Evolutionary conservation across 352 stramenopile species (phyloP), one percentile per base, ranked within the genome.

Genomic region (Phytophthora colocasiae): DNA sequence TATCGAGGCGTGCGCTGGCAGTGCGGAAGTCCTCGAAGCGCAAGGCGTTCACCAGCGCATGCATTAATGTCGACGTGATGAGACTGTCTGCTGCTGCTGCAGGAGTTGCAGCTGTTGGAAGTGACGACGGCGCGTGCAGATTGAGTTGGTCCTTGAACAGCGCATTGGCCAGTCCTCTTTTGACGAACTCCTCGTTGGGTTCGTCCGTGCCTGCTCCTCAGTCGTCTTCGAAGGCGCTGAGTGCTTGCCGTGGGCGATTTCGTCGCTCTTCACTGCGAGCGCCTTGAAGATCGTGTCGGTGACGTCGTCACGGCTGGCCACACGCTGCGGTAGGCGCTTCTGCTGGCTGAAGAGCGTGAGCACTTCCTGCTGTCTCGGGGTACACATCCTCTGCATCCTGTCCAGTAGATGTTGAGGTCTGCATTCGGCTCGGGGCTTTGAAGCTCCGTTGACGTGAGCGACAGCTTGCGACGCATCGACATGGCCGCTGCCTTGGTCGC

Each of bases 21-120:
- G 82, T 92, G n/a, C 88, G 88, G 58, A 91, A 94, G 63, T 96
- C 87, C 63, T 96, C 87, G 44, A 94, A 96, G 39, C 87, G 87
- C 65, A 94, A 71, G 15, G 89, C 85, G 5, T 75, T 92, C 29
- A 96, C 84, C 1, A 96, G 80, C 38, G 83, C 82, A 57, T 96
- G 87, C 49, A 96, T 73, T 49, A 96, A 90, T 29, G 66, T 56
- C 0, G 86, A 76, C 12, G 84, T 91, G 62, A 96, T 84, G 58
- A 93, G 89, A 9, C 77, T 80, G n/a, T 96, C 83, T 4, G 69
- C 61, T 79, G 75, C 62, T 72, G 74, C 39, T 34, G 87, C 76
- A 69, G 77, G 64, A 63, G 70, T 58, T 38, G 58, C 38, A 54
- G 62, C 39, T 64, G 65, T 58, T 14, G 61, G 39, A 12, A 81